Evolutionary conservation across 306 rosid species (phyloP).

Genomic region (Quercus mongolica): DNA sequence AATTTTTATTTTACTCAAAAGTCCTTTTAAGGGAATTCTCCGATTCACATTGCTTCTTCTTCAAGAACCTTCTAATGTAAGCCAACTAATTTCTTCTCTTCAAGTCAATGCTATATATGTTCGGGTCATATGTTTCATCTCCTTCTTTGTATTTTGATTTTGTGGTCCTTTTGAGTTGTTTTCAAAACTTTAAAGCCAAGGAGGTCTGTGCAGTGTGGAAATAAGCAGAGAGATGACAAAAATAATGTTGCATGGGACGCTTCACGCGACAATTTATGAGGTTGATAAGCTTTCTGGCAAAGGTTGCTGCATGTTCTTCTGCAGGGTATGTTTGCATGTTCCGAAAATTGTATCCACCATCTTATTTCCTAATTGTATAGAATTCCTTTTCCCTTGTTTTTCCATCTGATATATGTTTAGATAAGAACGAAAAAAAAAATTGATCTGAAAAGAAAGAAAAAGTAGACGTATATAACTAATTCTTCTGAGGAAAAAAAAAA

Average conservation of each 20-base stretch:
- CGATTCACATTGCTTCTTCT: not conserved
- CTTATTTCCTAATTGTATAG: not conserved
- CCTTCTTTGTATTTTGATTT: not conserved
- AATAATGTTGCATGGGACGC: slow-evolving; percentile 39
- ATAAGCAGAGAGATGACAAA: not conserved
- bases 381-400: not conserved
- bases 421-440: not conserved
- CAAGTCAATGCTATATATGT: not conserved
- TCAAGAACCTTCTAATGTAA: not conserved
- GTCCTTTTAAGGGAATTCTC: slow-evolving; percentile 2
- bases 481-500: not conserved
- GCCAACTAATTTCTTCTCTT: not conserved
- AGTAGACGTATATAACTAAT: not conserved
- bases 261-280: slow-evolving; percentile 35
- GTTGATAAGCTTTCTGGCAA: slow-evolving; percentile 23
- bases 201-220: not conserved
- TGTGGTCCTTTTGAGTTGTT: not conserved
- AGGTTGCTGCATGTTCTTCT: slow-evolving; percentile 32
- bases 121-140: not conserved
- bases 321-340: slow-evolving; percentile 32
- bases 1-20: not conserved
- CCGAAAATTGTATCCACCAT: not conserved
- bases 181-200: not conserved
- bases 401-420: not conserved
- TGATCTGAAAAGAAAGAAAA: not conserved